Percentiles rank a stretch among this genome's conserved stretches.
These are phyloP conservation scores for Ensete ventricosum DNA, from an alignment of 176 grass and related monocot species.

Conservation along the genomic window DNA sequence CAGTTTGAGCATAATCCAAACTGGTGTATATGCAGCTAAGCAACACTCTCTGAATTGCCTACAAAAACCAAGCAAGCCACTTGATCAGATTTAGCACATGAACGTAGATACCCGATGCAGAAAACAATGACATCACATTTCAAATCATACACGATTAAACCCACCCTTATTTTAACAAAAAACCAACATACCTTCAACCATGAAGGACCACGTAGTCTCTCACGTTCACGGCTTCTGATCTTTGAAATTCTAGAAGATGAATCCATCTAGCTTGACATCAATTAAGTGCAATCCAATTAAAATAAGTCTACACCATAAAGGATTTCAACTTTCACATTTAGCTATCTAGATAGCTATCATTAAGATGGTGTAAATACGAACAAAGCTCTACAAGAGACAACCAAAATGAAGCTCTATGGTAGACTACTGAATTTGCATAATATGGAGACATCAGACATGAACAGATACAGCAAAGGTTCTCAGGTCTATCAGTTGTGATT, in stretches of 20 bases:
- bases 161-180: constrained; percentile 1
- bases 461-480: background rate
- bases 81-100: constrained; percentile 1
- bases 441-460: no score
- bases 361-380: background rate
- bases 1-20: constrained; percentile 94
- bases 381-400: background rate
- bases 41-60: constrained; percentile 71
- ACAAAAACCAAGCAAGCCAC: constrained; percentile 23
- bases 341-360: background rate
- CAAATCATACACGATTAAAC: constrained; percentile 11
- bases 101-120: background rate
- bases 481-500: background rate
- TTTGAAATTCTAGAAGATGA: constrained; percentile 93
- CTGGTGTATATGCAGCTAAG: constrained; percentile 67
- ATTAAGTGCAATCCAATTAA: constrained; percentile 22
- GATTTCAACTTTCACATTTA: background rate
- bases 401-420: no score
- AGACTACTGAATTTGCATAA: no score
- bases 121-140: constrained; percentile 4
- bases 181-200: constrained; percentile 74
- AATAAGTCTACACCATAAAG: background rate
- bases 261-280: constrained; percentile 68
- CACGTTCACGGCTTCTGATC: constrained; percentile 87
- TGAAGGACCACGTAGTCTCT: constrained; percentile 67